Conservation (phyloP, 2,329 filamentous ascomycete genomes). For the Paraphoma chrysanthemicola region DNA sequence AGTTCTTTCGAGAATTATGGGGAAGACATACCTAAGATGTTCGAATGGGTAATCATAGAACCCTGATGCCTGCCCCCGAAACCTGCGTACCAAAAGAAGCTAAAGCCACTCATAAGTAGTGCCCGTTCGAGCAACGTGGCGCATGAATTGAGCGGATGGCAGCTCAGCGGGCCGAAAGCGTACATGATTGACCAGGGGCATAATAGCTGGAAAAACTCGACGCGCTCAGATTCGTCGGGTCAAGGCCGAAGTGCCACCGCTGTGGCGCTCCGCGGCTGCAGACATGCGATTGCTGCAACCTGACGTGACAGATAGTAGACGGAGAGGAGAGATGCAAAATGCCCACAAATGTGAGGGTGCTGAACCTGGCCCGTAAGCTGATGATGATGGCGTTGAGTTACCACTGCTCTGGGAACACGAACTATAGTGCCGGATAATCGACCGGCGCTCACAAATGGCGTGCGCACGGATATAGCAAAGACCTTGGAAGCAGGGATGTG, state of each 20-base stretch:
- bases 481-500: background rate
- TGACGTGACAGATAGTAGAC: background rate
- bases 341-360: background rate
- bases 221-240: background rate
- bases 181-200: background rate
- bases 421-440: slow-evolving; percentile 23
- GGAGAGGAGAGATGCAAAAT: slow-evolving; percentile 7
- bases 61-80: slow-evolving; percentile 7
- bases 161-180: slow-evolving; percentile 6
- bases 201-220: background rate
- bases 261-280: background rate
- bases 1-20: background rate
- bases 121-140: slow-evolving; percentile 5
- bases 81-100: slow-evolving; percentile 14
- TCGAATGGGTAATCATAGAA: slow-evolving; percentile 34
- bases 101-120: slow-evolving; percentile 22
- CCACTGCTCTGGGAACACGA: slow-evolving; percentile 16
- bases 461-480: slow-evolving; percentile 7
- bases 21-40: slow-evolving; percentile 1
- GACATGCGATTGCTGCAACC: background rate
- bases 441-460: background rate
- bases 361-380: slow-evolving; percentile 4
- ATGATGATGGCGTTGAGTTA: slow-evolving; percentile 6
- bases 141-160: slow-evolving; percentile 9
- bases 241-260: background rate